Percentiles rank a stretch among this genome's conserved stretches.
These are phyloP conservation scores for Marasmius tenuissimus DNA, from an alignment of 1,284 basidiomycete genomes.

Conservation along the genomic window DNA sequence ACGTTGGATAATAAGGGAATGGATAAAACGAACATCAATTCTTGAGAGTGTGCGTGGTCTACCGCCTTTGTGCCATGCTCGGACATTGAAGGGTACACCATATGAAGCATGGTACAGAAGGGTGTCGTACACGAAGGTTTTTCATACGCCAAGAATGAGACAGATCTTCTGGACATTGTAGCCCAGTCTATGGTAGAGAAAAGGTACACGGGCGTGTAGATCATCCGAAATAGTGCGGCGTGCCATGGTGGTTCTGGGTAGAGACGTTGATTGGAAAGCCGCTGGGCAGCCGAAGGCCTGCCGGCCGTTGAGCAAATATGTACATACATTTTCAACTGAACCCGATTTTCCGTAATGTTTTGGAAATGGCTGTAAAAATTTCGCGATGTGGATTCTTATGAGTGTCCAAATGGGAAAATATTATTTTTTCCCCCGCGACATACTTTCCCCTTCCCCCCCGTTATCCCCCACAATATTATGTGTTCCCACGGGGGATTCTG, in stretches of 20 bases:
- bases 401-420: too few relatives aligned
- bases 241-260: constrained; percentile 13
- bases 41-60: constrained; percentile 1
- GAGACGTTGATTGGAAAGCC: not conserved
- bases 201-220: constrained; percentile 20
- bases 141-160: constrained; percentile 19
- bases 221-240: constrained; percentile 15
- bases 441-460: too few relatives aligned
- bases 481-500: too few relatives aligned
- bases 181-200: constrained; percentile 16
- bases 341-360: not conserved
- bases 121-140: constrained; percentile 23
- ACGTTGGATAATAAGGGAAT: constrained; percentile 5
- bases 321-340: not conserved
- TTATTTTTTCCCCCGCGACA: too few relatives aligned
- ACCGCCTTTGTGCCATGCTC: constrained; percentile 3
- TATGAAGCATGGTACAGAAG: constrained; percentile 15
- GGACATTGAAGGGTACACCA: constrained; percentile 15
- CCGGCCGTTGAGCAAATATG: not conserved
- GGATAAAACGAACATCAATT: constrained; percentile 12
- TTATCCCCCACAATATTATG: too few relatives aligned
- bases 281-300: not conserved
- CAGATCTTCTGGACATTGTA: constrained; percentile 19
- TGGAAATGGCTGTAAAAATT: not conserved
- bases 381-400: too few relatives aligned